Percentiles rank a stretch among this genome's conserved stretches.
Conservation (phyloP, 495 filamentous ascomycete genomes). For the Platismatia glauca region DNA sequence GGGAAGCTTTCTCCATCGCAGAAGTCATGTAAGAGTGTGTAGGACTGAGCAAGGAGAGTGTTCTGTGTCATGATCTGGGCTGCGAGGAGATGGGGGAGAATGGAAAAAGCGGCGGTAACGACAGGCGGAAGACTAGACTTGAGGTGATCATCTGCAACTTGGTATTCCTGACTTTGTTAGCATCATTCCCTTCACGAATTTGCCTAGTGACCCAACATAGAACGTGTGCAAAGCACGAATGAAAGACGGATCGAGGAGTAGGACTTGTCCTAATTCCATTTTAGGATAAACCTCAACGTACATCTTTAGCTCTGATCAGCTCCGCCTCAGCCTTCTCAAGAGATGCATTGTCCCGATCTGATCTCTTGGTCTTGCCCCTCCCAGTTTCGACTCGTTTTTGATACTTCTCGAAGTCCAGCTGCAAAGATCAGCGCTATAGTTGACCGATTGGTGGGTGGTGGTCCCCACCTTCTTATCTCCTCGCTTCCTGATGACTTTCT, state of each 20-base stretch:
- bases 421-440: slow-evolving; percentile 21
- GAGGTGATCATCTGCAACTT: slow-evolving; percentile 72
- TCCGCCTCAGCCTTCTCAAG: slow-evolving; percentile 76
- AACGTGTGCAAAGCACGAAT: background rate
- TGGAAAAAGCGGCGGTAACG: slow-evolving; percentile 61
- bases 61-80: slow-evolving; percentile 77
- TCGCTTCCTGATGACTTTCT: slow-evolving; percentile 86
- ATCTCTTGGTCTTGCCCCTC: slow-evolving; percentile 60
- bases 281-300: slow-evolving; percentile 28
- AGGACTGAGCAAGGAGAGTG: slow-evolving; percentile 70
- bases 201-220: no score
- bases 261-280: background rate
- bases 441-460: background rate
- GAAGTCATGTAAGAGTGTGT: slow-evolving; percentile 74
- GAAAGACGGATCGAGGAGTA: background rate
- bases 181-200: background rate
- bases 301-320: slow-evolving; percentile 55
- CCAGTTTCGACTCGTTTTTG: slow-evolving; percentile 64
- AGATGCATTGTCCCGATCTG: slow-evolving; percentile 66
- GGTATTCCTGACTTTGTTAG: slow-evolving; percentile 57
- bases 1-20: slow-evolving; percentile 63
- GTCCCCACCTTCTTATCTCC: slow-evolving; percentile 70
- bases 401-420: slow-evolving; percentile 76
- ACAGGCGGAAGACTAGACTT: slow-evolving; percentile 67
- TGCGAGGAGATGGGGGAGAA: slow-evolving; percentile 68